phyloP scores from a whole-genome alignment of 495 filamentous ascomycete genomes.

The Podospora appendiculata region DNA sequence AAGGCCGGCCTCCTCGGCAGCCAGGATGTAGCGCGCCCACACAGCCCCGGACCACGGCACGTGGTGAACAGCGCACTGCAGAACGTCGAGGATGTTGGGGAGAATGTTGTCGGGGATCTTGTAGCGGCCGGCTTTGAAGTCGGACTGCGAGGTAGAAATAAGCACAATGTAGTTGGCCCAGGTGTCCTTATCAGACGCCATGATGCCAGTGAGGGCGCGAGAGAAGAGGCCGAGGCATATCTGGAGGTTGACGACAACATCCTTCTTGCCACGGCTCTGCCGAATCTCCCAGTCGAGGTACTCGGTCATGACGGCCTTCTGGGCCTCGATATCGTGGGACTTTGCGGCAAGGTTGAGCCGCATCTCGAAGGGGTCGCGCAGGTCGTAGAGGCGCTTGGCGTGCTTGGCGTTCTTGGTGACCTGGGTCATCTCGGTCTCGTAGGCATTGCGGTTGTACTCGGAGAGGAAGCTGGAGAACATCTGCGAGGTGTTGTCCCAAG shows the following conservation, averaged over 20 bases:
- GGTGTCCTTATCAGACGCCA: constrained; percentile 58
- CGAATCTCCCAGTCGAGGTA: constrained; percentile 81
- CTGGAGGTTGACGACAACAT: constrained; percentile 39
- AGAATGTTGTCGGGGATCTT: constrained; percentile 25
- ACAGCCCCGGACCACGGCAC: constrained; percentile 87
- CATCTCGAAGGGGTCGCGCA: constrained; percentile 66
- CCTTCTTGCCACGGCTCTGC: constrained; percentile 44
- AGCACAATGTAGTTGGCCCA: constrained; percentile 82
- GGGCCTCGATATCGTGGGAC: constrained; percentile 46
- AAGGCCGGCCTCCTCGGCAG: constrained; percentile 65
- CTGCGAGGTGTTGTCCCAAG: constrained; percentile 80
- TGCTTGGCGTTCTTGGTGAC: constrained; percentile 56
- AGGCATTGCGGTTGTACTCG: constrained; percentile 62
- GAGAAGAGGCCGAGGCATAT: constrained; percentile 71
- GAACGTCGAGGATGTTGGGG: constrained; percentile 37
- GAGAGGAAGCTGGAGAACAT: constrained; percentile 75
- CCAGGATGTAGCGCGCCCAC: constrained; percentile 84
- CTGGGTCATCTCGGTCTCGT: constrained; percentile 72
- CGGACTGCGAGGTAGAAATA: constrained; percentile 38
- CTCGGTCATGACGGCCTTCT: constrained; percentile 54
- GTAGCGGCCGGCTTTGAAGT: constrained; percentile 23
- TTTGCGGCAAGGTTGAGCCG: constrained; percentile 52
- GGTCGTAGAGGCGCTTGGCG: constrained; percentile 58
- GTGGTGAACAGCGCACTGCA: constrained; percentile 71
- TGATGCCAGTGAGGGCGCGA: constrained; percentile 57